Evolutionary conservation across 345 rosid genomes (phyloP).

Genomic region (Murraya koenigii): DNA sequence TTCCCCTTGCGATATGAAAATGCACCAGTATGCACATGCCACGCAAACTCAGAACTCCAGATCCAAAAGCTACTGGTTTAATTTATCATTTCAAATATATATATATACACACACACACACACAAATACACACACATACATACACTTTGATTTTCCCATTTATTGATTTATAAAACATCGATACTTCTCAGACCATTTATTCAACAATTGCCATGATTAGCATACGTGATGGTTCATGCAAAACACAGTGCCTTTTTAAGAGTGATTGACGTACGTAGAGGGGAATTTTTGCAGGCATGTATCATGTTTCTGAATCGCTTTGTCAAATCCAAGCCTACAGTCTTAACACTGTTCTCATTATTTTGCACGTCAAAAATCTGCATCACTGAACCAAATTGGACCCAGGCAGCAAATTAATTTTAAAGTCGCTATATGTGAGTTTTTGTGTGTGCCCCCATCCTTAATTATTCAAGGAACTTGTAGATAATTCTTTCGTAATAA

Average conservation of each 20-base stretch:
- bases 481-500: too few relatives aligned
- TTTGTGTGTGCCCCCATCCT: too few relatives aligned
- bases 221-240: slow-evolving; percentile 22
- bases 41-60: not conserved
- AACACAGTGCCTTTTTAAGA: not conserved
- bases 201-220: not conserved
- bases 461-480: too few relatives aligned
- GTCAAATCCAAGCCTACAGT: slow-evolving; percentile 28
- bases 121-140: too few relatives aligned
- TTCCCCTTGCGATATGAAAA: not conserved
- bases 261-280: not conserved
- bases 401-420: not conserved
- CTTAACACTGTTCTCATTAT: slow-evolving; percentile 22
- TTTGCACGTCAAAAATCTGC: slow-evolving; percentile 28
- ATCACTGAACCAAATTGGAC: slow-evolving; percentile 12
- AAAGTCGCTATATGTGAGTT: not conserved
- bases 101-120: too few relatives aligned
- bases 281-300: slow-evolving; percentile 1
- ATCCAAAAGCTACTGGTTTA: not conserved
- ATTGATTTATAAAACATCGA: too few relatives aligned
- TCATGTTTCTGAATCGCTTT: slow-evolving; percentile 19
- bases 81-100: too few relatives aligned
- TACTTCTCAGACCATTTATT: not conserved
- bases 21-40: not conserved
- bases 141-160: not conserved